A percentile compares a stretch with the other conserved stretches of the same genome.
phyloP scores from a whole-genome alignment of 2,329 filamentous ascomycete genomes.

The Colletotrichum paranaense region DNA sequence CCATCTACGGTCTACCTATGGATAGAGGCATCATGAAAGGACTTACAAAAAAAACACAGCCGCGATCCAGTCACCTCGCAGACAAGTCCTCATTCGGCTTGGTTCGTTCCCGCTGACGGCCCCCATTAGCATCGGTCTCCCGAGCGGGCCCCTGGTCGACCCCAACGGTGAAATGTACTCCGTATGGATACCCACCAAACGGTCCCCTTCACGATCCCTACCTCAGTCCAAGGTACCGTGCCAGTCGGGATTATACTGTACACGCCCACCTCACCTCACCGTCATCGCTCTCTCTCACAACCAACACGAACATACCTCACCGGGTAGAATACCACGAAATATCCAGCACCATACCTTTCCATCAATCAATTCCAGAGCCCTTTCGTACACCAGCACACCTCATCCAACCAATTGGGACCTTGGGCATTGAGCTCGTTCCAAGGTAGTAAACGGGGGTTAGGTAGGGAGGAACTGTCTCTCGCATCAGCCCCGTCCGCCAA shows the following conservation, averaged over 20 bases:
- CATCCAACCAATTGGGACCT: no score
- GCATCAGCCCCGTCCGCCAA: constrained; percentile 22
- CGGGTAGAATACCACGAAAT: no score
- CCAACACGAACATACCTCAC: no score
- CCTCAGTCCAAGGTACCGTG: neutral
- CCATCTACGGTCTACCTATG: neutral
- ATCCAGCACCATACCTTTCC: no score
- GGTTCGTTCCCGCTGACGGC: neutral
- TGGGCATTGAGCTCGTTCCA: no score
- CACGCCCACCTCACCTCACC: neutral
- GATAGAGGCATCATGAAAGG: neutral
- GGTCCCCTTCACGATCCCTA: neutral
- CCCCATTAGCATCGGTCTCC: neutral
- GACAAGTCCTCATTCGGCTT: neutral
- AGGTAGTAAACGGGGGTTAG: no score
- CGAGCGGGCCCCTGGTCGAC: neutral
- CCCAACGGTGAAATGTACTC: neutral
- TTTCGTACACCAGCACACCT: no score
- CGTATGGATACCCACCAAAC: neutral
- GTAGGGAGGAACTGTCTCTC: neutral
- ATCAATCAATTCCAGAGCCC: no score
- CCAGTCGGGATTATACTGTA: neutral
- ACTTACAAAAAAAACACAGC: neutral
- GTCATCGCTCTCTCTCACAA: neutral
- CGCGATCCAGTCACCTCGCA: constrained; percentile 21